Base-by-base conservation (phyloP, 192 early-diverging fungal species). In the Coemansia sp. region DNA sequence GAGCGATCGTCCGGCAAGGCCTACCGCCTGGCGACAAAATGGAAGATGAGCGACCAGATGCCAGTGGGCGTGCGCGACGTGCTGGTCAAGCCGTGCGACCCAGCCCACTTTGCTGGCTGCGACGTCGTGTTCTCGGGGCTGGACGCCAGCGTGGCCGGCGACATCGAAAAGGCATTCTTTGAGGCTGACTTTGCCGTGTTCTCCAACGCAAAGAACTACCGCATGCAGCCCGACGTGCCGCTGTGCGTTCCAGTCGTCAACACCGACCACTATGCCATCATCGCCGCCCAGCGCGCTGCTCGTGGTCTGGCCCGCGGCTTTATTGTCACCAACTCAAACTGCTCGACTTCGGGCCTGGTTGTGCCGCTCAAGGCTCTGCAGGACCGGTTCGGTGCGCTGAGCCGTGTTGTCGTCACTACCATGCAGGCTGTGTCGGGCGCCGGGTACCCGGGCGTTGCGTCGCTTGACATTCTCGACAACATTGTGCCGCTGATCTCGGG, bases 351-450 rank as follows among this genome's bases (percentile, higher is more conserved):
- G 4, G 97, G 97, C 20, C 85, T 98, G 34, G 95, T 96, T 12
- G 93, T 95, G 57, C 87, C 88, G 2, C 76, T 94, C 54, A 91
- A 91, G 73, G 90, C 96, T 11, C 82, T 98, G 57, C 88, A 94
- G 72, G 91, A 97, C 73, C 85, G 84, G 42, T 98, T 96, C 76
- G 97, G 97, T 4, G 93, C 94, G 20, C 50, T 96, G 38, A 81
- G 75, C 44, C 84, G 85, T 44, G 86, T 95, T 22, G 79, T 93
- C 15, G 97, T 98, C 37, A 86, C 86, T 17, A 98, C 95, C 19
- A 87, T 95, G 83, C 97, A 98, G 83, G 94, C 97, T 14, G 91
- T 98, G 69, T 95, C 93, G 14, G 97, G 97, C 37, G 95, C 97
- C 0, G 97, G 97, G 25, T 98, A 98, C 80, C 97, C 97, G 2